Evolutionary conservation across 345 rosid species (phyloP), one percentile per base, ranked within the genome.

Genomic region (Ceriops zippeliana): DNA sequence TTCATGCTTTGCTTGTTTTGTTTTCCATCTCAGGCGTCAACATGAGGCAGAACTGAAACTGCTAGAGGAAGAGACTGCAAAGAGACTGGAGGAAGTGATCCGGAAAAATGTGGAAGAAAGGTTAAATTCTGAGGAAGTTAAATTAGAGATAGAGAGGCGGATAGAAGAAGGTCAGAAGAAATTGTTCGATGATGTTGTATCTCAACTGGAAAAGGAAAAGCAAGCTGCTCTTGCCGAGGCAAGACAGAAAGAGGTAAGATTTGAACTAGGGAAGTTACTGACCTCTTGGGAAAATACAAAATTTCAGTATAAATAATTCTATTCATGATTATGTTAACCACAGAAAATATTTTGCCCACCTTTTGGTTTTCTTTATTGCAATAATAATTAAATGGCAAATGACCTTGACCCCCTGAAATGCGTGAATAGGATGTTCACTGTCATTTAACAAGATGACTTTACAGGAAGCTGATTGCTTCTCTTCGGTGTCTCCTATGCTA

Each of bases 1-100:
- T 7, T 21, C 27, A 9, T 53, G 26, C 27, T 21, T 53, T 10
- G 5, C n/a, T 53, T 53, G 58, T 53, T 10, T 4, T 53, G 21
- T 26, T 53, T 42, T 42, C 49, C 49, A 42, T 70, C 6, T 5
- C 78, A 90, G 96, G 83, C 79, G 76, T 70, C 91, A 82, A 75
- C 88, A 64, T 1, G 93, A 87, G 75, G 87, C 88, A 19, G 88
- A 81, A 75, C 76, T 90, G 73, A 86, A 76, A 66, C 78, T 75
- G 53, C 76, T 90, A 67, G 96, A 90, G 80, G 93, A 88, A 76
- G 91, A 88, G 82, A 88, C 93, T 58, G 86, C 90, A 16, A 72
- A 51, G 72, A 82, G 97, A 71, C 66, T 91, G 19, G 91, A 91
- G 74, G 96, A 89, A 83, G 86, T 86, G 30, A 87, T 91, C 61